Evolutionary conservation across 148 eudicot genomes (phyloP), one percentile per base, ranked within the genome.

Genomic region (Rhododendron vialii): DNA sequence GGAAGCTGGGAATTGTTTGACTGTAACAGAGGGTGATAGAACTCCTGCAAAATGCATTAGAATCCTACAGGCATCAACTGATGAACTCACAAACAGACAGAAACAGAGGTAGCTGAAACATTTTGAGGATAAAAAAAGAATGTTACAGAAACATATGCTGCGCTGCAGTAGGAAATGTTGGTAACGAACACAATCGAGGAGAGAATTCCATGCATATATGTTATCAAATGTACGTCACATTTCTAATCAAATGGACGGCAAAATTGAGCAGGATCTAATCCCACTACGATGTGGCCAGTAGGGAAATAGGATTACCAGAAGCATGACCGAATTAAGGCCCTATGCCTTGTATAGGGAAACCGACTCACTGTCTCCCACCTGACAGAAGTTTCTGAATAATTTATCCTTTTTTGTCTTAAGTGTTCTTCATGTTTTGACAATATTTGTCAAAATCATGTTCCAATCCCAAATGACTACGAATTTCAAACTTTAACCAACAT

Each of bases 21-120:
- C 47, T 26, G 83, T 85, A 90, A 81, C 22, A 91, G 87, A 5
- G 84, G 93, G 86, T 94, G 98, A 90, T 97, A 95, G 78, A 93
- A 97, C 63, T 95, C 98, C 99, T 97, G 89, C 82, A 90, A 55
- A 61, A 41, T 35, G 35, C 74, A 83, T 85, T 11, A 77, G 28
- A 3, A 65, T 48, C 28, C 43, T 80, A 71, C 11, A 50, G 82
- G 61, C 80, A 41, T 48, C 14, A 24, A 28, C 47, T 13, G 22
- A 41, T 17, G 28, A 41, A 79, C 51, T 15, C 38, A n/a, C 35
- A 78, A 38, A 48, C 9, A 81, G 22, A 28, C 15, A 14, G 55
- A 28, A 67, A 45, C 28, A 84, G 38, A 59, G 45, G 24, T 75
- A 24, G 7, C 33, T 12, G 48, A 30, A 12, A 51, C 26, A 7